Base-by-base conservation (phyloP, 805 yeast genomes). In the Cyberlindnera americana region DNA sequence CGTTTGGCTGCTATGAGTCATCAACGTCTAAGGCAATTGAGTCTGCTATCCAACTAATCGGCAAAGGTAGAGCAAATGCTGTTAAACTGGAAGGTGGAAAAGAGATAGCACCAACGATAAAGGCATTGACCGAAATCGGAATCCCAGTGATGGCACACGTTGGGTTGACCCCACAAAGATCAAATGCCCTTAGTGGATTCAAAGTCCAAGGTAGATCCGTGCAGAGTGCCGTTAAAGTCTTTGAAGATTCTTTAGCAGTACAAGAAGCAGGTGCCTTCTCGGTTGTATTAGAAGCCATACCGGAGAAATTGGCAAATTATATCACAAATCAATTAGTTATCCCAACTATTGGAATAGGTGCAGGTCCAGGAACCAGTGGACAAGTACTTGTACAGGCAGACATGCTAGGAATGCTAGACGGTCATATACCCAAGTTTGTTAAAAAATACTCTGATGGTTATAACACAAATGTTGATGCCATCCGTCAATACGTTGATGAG, bases 311-410 rank as follows among this genome's bases (percentile, higher is more conserved):
- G 11, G 91, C 91, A 0, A 59, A 67, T 31, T 65, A 67, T 40
- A 77, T 93, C 21, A 84, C 96, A 0, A 57, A 68, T 2, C 64
- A 67, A 12, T 58, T 89, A 23, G 36, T 57, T 1, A 69, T 91
- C 1, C 97, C 98, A 0, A 85, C 95, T 1, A 89, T 91, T 49
- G 99, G 99, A 4, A 91, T 91, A 35, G 99, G 99, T 5, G 96
- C 98, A 0, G 98, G 99, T 1, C 75, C 78, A 17, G 65, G 65
- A 8, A 82, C 91, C 8, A 76, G 85, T 25, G 98, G 96, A 0
- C 98, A 93, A 60, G 96, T 91, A 1, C 69, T 91, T 27, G 99
- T 91, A 0, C 80, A 84, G 60, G 76, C 86, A 4, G 99, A 91
- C 57, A 54, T 86, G 63, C 65, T 91, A 23, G 96, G 96, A 1